A percentile compares a stretch with the other conserved stretches of the same genome.
Conservation (phyloP, 1,139 yeast genomes). For the Debaryomyces singareniensis region DNA sequence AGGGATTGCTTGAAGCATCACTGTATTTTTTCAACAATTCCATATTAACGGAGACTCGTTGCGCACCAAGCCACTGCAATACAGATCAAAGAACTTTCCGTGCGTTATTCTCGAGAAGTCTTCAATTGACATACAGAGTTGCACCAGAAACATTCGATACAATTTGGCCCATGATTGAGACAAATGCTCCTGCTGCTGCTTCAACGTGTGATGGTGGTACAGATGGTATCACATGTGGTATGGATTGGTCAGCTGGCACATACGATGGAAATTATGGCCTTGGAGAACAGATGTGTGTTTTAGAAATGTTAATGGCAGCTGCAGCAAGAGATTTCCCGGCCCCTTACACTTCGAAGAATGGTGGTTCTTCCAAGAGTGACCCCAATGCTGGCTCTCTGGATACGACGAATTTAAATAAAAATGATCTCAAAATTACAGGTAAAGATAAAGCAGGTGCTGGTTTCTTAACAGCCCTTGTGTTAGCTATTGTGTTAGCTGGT, state of each 20-base stretch:
- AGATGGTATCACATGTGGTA: slow-evolving; percentile 76
- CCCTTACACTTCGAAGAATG: slow-evolving; percentile 34
- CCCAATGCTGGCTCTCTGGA: slow-evolving; percentile 41
- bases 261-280: slow-evolving; percentile 69
- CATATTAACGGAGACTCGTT: slow-evolving; percentile 63
- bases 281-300: slow-evolving; percentile 75
- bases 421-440: slow-evolving; percentile 23
- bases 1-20: slow-evolving; percentile 45
- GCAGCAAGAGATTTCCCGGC: slow-evolving; percentile 19
- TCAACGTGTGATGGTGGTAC: slow-evolving; percentile 65
- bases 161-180: slow-evolving; percentile 39
- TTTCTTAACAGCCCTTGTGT: slow-evolving; percentile 37
- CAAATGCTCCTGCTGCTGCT: slow-evolving; percentile 64
- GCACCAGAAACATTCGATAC: slow-evolving; percentile 43
- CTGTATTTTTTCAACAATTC: slow-evolving; percentile 39
- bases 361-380: slow-evolving; percentile 42
- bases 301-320: slow-evolving; percentile 52
- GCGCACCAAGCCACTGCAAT: slow-evolving; percentile 52
- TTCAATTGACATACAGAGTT: slow-evolving; percentile 54
- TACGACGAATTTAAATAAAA: slow-evolving; percentile 19
- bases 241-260: slow-evolving; percentile 48
- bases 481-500: slow-evolving; percentile 32
- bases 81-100: slow-evolving; percentile 76
- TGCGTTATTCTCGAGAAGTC: slow-evolving; percentile 61
- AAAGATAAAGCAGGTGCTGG: slow-evolving; percentile 47